Conservation (phyloP, 2,329 filamentous ascomycete genomes). For the Diaporthe capsici region DNA sequence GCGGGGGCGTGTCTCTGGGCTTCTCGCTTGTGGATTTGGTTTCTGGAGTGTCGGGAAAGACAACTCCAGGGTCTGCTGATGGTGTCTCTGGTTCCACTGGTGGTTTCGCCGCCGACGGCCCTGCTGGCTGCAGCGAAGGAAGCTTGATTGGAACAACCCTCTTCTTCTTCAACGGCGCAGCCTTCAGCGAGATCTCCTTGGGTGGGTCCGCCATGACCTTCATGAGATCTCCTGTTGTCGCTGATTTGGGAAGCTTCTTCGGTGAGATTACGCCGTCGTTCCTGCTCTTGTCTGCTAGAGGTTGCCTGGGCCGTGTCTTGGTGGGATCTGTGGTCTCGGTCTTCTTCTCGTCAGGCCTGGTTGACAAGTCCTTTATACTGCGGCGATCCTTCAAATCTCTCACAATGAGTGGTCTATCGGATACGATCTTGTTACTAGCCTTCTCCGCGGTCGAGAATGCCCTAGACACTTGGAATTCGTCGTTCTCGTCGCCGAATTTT, state of each 20-base stretch:
- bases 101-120: slow-evolving; percentile 43
- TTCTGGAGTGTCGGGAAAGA: slow-evolving; percentile 65
- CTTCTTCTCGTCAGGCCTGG: slow-evolving; percentile 57
- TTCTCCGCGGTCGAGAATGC: slow-evolving; percentile 51
- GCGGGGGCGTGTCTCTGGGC: slow-evolving; percentile 70
- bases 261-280: slow-evolving; percentile 73
- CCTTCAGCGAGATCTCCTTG: slow-evolving; percentile 38
- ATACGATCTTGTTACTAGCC: slow-evolving; percentile 41
- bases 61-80: slow-evolving; percentile 57
- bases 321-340: slow-evolving; percentile 45
- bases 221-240: slow-evolving; percentile 47
- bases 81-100: slow-evolving; percentile 49
- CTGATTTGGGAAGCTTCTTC: slow-evolving; percentile 61
- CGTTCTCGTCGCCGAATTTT: slow-evolving; percentile 71
- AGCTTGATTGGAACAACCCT: slow-evolving; percentile 49
- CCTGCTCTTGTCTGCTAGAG: slow-evolving; percentile 70
- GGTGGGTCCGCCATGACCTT: slow-evolving; percentile 46
- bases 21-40: slow-evolving; percentile 53
- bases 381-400: slow-evolving; percentile 54
- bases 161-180: slow-evolving; percentile 45
- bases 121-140: slow-evolving; percentile 42
- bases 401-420: slow-evolving; percentile 42
- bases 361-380: slow-evolving; percentile 62
- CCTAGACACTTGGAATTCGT: slow-evolving; percentile 52
- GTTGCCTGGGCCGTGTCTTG: slow-evolving; percentile 57